Evolutionary conservation across 75 land plant genomes (phyloP).

Genomic region (Ceratopteris richardii): DNA sequence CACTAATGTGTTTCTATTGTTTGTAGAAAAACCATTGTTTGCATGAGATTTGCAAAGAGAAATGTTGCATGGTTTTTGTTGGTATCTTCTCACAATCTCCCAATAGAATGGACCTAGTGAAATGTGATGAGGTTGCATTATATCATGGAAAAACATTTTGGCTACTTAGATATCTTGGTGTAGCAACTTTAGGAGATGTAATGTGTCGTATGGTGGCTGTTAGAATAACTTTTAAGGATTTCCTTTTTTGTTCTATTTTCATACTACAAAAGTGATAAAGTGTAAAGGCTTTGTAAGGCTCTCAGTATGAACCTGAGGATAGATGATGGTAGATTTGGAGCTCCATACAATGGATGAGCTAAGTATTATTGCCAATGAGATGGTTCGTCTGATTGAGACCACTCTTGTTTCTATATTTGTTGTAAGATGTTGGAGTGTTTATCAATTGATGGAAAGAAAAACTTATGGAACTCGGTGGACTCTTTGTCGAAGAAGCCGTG

Average conservation of each 20-base stretch:
- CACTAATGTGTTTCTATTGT: no score
- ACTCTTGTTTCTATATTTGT: constrained; percentile 93
- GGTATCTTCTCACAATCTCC: constrained; percentile 94
- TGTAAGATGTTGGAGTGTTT: constrained; percentile 63
- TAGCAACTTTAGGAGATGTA: constrained; percentile 57
- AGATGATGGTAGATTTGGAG: constrained; percentile 81
- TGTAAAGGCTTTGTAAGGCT: constrained; percentile 99
- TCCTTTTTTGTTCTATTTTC: constrained; percentile 97
- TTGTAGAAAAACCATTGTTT: no score
- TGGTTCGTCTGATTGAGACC: constrained; percentile 94
- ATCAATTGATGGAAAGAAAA: constrained; percentile 99
- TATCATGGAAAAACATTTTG: constrained; percentile 69
- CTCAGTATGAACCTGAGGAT: constrained; percentile 83
- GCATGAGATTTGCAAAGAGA: constrained; percentile 62
- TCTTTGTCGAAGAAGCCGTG: constrained; percentile 81
- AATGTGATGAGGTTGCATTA: constrained; percentile 93
- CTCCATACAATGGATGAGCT: constrained; percentile 89
- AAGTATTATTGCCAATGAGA: constrained; percentile 90
- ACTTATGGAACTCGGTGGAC: constrained; percentile 81
- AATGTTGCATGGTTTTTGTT: constrained; percentile 84
- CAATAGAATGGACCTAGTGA: constrained; percentile 90
- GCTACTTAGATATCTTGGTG: constrained; percentile 49
- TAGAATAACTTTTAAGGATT: constrained; percentile 68
- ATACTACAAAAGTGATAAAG: constrained; percentile 90
- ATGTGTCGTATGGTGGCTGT: constrained; percentile 99